Evolutionary conservation across 2,329 filamentous ascomycete genomes (phyloP).

Genomic region (Aspergillus fumigatus): DNA sequence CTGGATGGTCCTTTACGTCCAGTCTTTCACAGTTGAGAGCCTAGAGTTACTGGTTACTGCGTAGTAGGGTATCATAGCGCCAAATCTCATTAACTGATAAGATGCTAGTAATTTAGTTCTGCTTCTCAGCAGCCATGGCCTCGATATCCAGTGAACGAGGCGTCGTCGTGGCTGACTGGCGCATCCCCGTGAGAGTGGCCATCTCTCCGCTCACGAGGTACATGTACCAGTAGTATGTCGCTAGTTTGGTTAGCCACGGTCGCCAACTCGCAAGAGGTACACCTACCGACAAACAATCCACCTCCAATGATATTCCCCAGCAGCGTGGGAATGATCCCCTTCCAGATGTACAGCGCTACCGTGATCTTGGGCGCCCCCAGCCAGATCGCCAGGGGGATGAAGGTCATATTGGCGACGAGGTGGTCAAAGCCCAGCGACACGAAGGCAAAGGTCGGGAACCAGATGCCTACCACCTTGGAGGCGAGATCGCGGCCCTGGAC

Average conservation of each 20-base stretch:
- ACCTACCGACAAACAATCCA: slow-evolving; percentile 46
- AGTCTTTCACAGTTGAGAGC: too few relatives aligned
- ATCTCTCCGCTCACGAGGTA: slow-evolving; percentile 30
- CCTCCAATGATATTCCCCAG: slow-evolving; percentile 54
- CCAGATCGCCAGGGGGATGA: slow-evolving; percentile 51
- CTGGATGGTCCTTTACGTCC: too few relatives aligned
- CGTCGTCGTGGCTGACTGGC: not conserved
- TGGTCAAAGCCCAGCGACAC: slow-evolving; percentile 53
- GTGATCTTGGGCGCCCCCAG: slow-evolving; percentile 42
- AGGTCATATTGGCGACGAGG: slow-evolving; percentile 56
- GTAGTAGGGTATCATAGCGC: not conserved
- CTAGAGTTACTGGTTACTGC: too few relatives aligned
- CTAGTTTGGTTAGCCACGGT: slow-evolving; percentile 4
- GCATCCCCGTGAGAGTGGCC: slow-evolving; percentile 12
- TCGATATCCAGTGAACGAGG: not conserved
- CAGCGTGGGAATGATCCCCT: slow-evolving; percentile 50
- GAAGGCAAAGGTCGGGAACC: slow-evolving; percentile 55
- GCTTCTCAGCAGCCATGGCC: not conserved
- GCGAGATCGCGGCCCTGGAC: slow-evolving; percentile 48
- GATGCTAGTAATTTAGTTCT: not conserved
- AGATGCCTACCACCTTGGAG: slow-evolving; percentile 53
- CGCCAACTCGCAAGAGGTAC: not conserved
- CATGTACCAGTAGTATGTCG: slow-evolving; percentile 47
- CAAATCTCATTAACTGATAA: not conserved
- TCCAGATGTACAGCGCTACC: slow-evolving; percentile 54